Base-by-base conservation (phyloP, 1,139 yeast genomes). In the Sugiyamaella paludigena region DNA sequence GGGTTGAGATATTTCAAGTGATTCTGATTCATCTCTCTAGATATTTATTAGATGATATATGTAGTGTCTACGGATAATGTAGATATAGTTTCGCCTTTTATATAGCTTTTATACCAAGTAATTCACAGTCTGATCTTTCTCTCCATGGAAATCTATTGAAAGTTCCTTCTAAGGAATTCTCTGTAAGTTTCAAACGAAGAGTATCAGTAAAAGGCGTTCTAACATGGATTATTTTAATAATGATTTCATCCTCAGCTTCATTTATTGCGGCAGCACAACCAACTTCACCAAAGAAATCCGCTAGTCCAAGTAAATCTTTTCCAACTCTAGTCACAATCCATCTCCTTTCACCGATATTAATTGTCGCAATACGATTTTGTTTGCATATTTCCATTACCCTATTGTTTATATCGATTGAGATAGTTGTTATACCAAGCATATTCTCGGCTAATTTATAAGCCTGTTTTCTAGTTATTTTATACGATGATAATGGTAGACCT, bases 261-360 rank as follows among this genome's bases (percentile, higher is more conserved):
- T 26, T 36, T 40, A 30, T 13, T 31, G 38, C 49, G 13, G 38
- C 49, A 4, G 49, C 6, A 35, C 45, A 41, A 12, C 42, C 43
- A 19, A 36, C 36, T 11, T 42, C 45, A 3, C 49, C 49, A 15
- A 36, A 30, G 15, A 37, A 42, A n/a, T 46, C 45, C 3, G 33
- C 45, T 10, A 29, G 2, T 11, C 49, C 49, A 16, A 16, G n/a
- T 1, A 40, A 30, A 29, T 46, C 49, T 11, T 30, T 33, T 4
- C 40, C 45, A 15, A 40, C 37, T 24, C 28, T 30, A 12, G 31
- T 36, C n/a, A 26, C 24, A 8, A 40, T 30, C 49, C 49, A 46
- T 31, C 36, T 32, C 5, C 38, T 42, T 28, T 40, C 38, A 29
- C 49, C 49, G 28, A 46, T 19, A 10, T 1, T 35, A 15, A 40